phyloP scores from a whole-genome alignment of 225 moss, liverwort and hornwort genomes.

The Pseudoscleropodium purum region DNA sequence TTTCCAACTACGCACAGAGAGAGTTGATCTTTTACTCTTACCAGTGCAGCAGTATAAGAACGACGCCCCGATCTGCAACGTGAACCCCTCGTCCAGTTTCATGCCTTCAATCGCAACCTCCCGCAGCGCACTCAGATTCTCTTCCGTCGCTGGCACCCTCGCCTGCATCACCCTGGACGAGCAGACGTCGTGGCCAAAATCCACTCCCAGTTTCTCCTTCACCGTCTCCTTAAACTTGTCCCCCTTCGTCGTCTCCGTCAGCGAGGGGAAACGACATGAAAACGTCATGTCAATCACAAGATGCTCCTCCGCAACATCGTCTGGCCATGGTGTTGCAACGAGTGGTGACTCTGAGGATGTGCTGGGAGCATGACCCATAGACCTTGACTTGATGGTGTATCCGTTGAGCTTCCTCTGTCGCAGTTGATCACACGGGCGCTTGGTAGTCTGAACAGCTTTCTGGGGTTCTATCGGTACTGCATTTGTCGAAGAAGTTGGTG shows the following conservation, averaged over 20 bases:
- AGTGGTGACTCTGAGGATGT: background rate
- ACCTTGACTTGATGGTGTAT: background rate
- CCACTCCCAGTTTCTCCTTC: background rate
- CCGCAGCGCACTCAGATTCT: background rate
- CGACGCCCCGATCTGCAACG: conserved; percentile 3
- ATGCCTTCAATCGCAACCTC: conserved; percentile 17
- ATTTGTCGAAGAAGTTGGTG: background rate
- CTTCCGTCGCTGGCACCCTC: background rate
- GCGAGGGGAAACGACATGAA: background rate
- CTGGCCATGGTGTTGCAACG: background rate
- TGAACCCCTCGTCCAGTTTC: background rate
- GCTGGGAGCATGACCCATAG: background rate
- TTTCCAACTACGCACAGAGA: background rate
- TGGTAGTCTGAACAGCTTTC: background rate
- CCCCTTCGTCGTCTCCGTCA: background rate
- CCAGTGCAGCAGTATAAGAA: background rate
- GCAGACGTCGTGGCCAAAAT: background rate
- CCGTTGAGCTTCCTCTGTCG: background rate
- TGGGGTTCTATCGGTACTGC: background rate
- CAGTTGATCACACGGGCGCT: background rate
- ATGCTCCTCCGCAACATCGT: background rate
- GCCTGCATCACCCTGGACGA: conserved; percentile 7
- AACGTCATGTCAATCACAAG: background rate
- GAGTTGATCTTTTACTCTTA: background rate
- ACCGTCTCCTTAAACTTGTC: background rate